These are phyloP conservation scores for Coemansia sp. DNA, from an alignment of 192 early-diverging fungal species.

Conservation along the genomic window DNA sequence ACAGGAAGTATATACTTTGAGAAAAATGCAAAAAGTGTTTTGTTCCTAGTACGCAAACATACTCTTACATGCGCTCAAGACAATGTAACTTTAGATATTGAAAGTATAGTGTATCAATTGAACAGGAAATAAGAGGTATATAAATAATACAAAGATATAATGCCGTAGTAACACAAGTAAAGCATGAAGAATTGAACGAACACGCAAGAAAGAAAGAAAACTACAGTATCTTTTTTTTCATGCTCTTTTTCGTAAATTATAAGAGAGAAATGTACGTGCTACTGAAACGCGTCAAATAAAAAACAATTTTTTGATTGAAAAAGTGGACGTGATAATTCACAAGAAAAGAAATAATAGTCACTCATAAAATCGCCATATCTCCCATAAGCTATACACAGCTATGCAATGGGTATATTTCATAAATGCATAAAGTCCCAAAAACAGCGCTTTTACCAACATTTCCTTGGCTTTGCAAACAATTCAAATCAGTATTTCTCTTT, in stretches of 20 bases:
- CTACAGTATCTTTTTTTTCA: neutral
- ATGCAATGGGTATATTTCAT: no score
- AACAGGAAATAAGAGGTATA: neutral
- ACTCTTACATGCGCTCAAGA: neutral
- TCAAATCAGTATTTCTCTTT: neutral
- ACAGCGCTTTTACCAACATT: no score
- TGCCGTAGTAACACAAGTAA: slow-evolving; percentile 7
- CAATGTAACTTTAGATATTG: slow-evolving; percentile 6
- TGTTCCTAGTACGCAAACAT: neutral
- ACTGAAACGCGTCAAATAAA: no score
- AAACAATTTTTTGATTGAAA: no score
- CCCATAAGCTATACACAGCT: no score
- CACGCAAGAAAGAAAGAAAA: neutral
- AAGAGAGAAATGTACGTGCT: no score
- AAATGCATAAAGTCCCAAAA: no score
- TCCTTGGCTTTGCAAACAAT: no score
- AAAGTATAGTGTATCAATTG: slow-evolving; percentile 5
- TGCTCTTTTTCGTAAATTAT: neutral
- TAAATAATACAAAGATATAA: slow-evolving; percentile 3
- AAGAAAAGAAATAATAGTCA: no score
- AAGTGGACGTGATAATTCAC: no score
- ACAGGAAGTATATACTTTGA: neutral
- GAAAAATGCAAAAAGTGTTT: neutral
- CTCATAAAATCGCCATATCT: no score
- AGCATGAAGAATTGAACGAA: slow-evolving; percentile 6